These are phyloP conservation scores for Elaeagnus macrophylla DNA, from an alignment of 306 rosid species.

Conservation along the genomic window DNA sequence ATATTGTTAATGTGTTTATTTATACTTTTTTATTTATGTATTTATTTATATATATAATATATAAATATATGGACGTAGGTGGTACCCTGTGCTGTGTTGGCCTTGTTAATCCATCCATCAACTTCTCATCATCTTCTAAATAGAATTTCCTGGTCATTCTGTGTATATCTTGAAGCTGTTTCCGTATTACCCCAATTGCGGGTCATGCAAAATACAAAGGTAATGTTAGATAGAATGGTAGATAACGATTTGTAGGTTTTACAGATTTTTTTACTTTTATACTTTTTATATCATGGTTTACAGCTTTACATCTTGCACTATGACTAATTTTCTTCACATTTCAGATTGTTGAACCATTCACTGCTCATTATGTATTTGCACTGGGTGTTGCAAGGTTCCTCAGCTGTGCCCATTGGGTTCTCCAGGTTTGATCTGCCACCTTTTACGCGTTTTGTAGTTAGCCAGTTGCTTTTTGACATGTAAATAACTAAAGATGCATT, in stretches of 20 bases:
- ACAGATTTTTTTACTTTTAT: conserved; percentile 1
- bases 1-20: too few species aligned
- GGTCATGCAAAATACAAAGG: conserved; percentile 96
- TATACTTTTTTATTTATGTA: not conserved
- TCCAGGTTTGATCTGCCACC: conserved; percentile 55
- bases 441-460: not conserved
- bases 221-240: not conserved
- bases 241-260: not conserved
- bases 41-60: conserved; percentile 5
- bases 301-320: conserved; percentile 11
- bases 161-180: conserved; percentile 89
- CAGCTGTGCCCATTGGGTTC: conserved; percentile 99
- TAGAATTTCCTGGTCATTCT: conserved; percentile 89
- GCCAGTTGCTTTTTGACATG: too few species aligned
- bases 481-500: not conserved
- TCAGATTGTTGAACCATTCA: conserved; percentile 97
- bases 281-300: conserved; percentile 1
- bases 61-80: conserved; percentile 51
- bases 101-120: conserved; percentile 80
- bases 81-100: conserved; percentile 70
- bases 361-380: conserved; percentile 92
- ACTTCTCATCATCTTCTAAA: conserved; percentile 81
- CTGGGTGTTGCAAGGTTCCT: conserved; percentile 87
- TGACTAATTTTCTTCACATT: conserved; percentile 12
- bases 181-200: conserved; percentile 87